phyloP scores from a whole-genome alignment of 257 asterid genomes.

The Primulina tabacum region DNA sequence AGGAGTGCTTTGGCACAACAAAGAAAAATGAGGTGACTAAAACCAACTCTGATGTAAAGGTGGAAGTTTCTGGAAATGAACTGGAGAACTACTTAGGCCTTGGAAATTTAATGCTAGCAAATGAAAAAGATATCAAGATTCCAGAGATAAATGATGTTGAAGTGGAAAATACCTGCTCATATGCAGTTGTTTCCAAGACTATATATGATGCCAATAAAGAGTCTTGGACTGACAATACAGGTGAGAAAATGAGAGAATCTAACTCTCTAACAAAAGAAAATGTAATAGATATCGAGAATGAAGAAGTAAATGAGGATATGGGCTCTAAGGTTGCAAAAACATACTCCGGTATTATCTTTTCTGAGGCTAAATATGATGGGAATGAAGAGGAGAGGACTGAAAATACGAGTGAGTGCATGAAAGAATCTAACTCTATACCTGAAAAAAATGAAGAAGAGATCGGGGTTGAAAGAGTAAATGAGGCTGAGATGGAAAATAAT shows the following conservation, averaged over 20 bases:
- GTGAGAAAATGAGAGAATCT: not conserved
- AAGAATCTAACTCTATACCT: conserved; percentile 7
- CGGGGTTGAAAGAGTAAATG: not conserved
- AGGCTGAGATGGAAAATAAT: no score
- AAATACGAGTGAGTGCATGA: conserved; percentile 18
- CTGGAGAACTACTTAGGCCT: conserved; percentile 18
- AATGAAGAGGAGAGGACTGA: conserved; percentile 27
- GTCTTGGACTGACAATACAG: not conserved
- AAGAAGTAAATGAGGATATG: conserved; percentile 18
- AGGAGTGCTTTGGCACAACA: conserved; percentile 6
- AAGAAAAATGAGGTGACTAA: conserved; percentile 13
- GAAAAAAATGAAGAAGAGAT: not conserved
- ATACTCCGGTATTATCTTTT: conserved; percentile 4
- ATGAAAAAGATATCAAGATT: not conserved
- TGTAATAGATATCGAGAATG: conserved; percentile 3
- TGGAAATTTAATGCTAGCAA: conserved; percentile 7
- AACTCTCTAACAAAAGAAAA: not conserved
- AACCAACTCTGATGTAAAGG: conserved; percentile 15
- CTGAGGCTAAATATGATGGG: conserved; percentile 21
- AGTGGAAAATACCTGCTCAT: no score
- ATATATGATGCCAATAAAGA: not conserved
- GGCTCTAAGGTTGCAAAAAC: conserved; percentile 15
- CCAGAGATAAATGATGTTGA: no score
- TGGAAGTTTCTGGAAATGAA: conserved; percentile 17
- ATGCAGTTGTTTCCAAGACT: not conserved